Evolutionary conservation across 805 yeast species (phyloP), one percentile per base, ranked within the genome.

Genomic region (Citeromyces matritensis): DNA sequence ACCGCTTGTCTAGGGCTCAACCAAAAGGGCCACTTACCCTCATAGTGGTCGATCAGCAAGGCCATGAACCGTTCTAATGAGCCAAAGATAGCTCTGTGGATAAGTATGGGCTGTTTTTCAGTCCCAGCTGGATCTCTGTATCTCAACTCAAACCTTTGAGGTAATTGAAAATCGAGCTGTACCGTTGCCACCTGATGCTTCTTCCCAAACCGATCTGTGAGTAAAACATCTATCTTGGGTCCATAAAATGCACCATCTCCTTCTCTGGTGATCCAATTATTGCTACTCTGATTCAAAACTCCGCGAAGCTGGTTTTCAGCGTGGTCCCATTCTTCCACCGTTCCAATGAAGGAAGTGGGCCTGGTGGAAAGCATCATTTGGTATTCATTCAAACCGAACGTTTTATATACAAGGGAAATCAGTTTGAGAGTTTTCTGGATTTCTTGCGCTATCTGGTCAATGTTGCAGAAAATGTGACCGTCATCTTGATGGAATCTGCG

Each of bases 181-280:
- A 91, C 73, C 0, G 98, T 91, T 3, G 96, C 98, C 2, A 91
- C 82, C 55, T 91, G 98, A 51, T 85, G 95, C 37, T 70, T 66
- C 42, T 84, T 85, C 1, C 76, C 79, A 31, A 67, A 71, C 23
- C 79, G 76, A 55, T 91, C 98, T 6, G 71, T 71, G 32, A 91
- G 69, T 33, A 82, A 59, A 28, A 91, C 67, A 51, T 91, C 98
- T 37, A 91, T 84, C 48, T 88, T 88, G 19, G 98, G 98, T 0
- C 98, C 98, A 56, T 91, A 91, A 46, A 79, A 79, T 1, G 91
- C 99, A 23, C 98, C 98, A 51, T 91, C 99, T n/a, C 93, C 95
- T 38, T 74, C 82, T 40, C 85, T 74, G 6, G 82, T 42, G 11
- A 64, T 48, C 93, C 95, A 86, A 4, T 57, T 49, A 4, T 33